Conservation (phyloP, 1,284 basidiomycete species). For the Trichosporon coremiiforme region DNA sequence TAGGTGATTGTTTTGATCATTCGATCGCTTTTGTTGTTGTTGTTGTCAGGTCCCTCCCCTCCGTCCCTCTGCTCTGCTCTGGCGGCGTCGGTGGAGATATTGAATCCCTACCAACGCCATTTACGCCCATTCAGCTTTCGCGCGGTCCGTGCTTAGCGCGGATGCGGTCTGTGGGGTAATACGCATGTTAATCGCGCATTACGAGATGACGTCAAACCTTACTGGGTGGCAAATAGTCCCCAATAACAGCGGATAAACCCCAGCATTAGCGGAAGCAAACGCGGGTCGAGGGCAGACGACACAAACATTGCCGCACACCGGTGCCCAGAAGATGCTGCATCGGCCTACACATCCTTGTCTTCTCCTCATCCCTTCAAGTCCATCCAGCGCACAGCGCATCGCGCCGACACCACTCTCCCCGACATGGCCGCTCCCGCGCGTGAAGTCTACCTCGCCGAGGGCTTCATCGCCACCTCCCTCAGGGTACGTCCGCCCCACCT, state of each 20-base stretch:
- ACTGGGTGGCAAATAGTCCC: not conserved
- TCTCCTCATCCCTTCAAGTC: not conserved
- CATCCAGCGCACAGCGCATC: conserved; percentile 15
- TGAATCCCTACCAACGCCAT: conserved; percentile 6
- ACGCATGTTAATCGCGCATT: not conserved
- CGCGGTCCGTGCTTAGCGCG: not conserved
- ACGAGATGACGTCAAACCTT: conserved; percentile 4
- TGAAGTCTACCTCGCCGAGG: conserved; percentile 70
- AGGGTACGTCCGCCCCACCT: conserved; percentile 53
- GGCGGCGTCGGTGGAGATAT: too few species aligned
- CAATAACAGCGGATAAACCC: not conserved
- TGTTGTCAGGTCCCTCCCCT: not conserved
- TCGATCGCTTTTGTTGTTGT: conserved; percentile 14
- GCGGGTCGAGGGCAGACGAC: conserved; percentile 13
- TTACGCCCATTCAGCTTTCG: not conserved
- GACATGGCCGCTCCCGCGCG: conserved; percentile 48
- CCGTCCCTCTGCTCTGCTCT: too few species aligned
- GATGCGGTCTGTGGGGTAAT: not conserved
- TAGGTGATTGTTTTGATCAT: not conserved
- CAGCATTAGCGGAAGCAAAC: conserved; percentile 18
- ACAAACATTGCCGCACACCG: conserved; percentile 20
- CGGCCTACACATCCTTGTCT: not conserved
- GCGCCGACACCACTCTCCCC: not conserved
- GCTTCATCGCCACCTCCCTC: conserved; percentile 76
- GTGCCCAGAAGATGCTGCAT: not conserved